phyloP scores from a whole-genome alignment of 345 rosid species.

The Salix arbutifolia region DNA sequence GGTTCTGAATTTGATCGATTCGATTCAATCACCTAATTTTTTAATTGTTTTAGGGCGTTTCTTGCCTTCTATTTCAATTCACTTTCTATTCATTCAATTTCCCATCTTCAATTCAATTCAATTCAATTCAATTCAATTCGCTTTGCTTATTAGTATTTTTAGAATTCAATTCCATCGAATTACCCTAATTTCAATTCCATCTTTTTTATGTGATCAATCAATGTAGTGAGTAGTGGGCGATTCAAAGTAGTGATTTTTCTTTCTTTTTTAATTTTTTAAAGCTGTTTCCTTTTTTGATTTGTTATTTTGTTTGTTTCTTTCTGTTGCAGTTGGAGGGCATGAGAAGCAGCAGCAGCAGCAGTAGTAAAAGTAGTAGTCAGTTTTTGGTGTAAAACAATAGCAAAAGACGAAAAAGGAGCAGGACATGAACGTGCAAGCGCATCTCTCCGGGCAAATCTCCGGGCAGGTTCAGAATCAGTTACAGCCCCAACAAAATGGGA shows the following conservation, averaged over 20 bases:
- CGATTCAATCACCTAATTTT: background rate
- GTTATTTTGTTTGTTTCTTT: background rate
- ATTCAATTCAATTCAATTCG: too few relatives aligned
- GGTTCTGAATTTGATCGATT: background rate
- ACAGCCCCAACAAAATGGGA: constrained; percentile 59
- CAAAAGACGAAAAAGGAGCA: background rate
- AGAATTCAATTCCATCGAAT: background rate
- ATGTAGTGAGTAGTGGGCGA: background rate
- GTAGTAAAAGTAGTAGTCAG: constrained; percentile 8
- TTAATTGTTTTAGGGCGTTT: background rate
- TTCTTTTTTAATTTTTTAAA: too few relatives aligned
- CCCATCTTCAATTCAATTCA: background rate
- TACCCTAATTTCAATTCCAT: background rate
- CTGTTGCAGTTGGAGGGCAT: constrained; percentile 3
- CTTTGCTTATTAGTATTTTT: background rate
- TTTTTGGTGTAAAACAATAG: background rate
- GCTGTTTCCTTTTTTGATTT: background rate
- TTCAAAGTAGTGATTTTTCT: background rate
- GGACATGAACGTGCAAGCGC: constrained; percentile 64
- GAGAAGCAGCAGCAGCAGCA: constrained; percentile 7
- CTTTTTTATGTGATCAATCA: background rate
- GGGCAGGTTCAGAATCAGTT: constrained; percentile 66
- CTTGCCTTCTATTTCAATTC: background rate
- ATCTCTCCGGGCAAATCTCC: constrained; percentile 48
- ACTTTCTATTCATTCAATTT: background rate